These are phyloP conservation scores for Calonectria crousiana DNA, from an alignment of 2,329 filamentous ascomycete genomes.

Conservation along the genomic window DNA sequence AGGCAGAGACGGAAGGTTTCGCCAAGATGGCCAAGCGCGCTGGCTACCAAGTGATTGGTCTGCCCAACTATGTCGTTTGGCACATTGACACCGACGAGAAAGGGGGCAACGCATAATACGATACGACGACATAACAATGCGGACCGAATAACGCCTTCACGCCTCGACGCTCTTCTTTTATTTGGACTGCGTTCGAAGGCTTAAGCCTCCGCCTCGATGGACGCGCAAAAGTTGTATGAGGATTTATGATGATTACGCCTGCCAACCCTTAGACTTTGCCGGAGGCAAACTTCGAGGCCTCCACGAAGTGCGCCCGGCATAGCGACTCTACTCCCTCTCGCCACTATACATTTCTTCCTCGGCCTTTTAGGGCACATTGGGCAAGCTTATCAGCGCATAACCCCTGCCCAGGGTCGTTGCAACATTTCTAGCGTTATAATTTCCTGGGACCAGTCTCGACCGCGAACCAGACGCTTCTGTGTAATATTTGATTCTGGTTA, in stretches of 20 bases:
- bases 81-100: conserved; percentile 98
- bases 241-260: conserved; percentile 42
- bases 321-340: conserved; percentile 8
- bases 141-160: conserved; percentile 27
- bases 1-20: conserved; percentile 98
- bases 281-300: conserved; percentile 20
- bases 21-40: conserved; percentile 98
- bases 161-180: conserved; percentile 35
- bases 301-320: conserved; percentile 16
- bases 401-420: conserved; percentile 29
- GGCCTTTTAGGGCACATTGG: conserved; percentile 19
- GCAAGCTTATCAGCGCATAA: background rate
- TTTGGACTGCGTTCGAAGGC: conserved; percentile 33
- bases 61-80: conserved; percentile 99
- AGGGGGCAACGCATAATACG: conserved; percentile 75
- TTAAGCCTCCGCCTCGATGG: conserved; percentile 29
- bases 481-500: conserved; percentile 48
- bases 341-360: conserved; percentile 23
- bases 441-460: conserved; percentile 30
- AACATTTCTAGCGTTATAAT: conserved; percentile 36
- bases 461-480: conserved; percentile 41
- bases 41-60: conserved; percentile 89
- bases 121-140: conserved; percentile 20
- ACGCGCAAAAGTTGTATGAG: conserved; percentile 40
- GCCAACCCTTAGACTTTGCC: conserved; percentile 23